A percentile compares a stretch with the other conserved stretches of the same genome.
Evolutionary conservation across 371 early-diverging fungal genomes (phyloP).

Genomic region (Rhizopus delemar): DNA sequence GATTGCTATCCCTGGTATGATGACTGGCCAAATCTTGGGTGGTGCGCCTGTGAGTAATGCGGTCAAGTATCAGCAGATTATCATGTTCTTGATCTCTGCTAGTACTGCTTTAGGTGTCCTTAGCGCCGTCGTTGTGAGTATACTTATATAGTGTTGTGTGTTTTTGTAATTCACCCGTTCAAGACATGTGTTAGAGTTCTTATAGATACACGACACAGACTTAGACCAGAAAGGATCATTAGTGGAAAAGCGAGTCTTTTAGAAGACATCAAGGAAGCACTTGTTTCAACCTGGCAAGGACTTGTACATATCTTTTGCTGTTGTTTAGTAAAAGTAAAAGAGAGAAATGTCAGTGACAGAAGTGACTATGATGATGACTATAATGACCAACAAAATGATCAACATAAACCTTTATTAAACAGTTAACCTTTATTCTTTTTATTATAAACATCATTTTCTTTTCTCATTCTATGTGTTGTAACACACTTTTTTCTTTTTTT

Average conservation of each 20-base stretch:
- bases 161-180: neutral
- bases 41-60: constrained; percentile 79
- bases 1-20: constrained; percentile 86
- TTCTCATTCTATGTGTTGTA: neutral
- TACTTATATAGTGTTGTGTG: neutral
- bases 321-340: constrained; percentile 9
- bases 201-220: constrained; percentile 57
- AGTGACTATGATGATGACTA: neutral
- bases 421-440: neutral
- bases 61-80: constrained; percentile 74
- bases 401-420: constrained; percentile 8
- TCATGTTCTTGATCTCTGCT: constrained; percentile 78
- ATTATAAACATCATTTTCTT: neutral
- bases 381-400: constrained; percentile 9
- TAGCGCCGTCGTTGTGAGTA: constrained; percentile 52
- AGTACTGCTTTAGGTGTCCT: constrained; percentile 63
- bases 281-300: constrained; percentile 7
- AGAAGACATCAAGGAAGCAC: constrained; percentile 22
- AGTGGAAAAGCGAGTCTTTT: constrained; percentile 30
- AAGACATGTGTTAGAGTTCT: constrained; percentile 57
- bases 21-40: constrained; percentile 88
- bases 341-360: neutral
- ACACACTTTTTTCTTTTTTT: neutral
- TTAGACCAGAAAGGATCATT: constrained; percentile 63
- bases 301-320: constrained; percentile 6